Conservation (phyloP, 2,329 filamentous ascomycete genomes). For the Xylaria arbuscula region DNA sequence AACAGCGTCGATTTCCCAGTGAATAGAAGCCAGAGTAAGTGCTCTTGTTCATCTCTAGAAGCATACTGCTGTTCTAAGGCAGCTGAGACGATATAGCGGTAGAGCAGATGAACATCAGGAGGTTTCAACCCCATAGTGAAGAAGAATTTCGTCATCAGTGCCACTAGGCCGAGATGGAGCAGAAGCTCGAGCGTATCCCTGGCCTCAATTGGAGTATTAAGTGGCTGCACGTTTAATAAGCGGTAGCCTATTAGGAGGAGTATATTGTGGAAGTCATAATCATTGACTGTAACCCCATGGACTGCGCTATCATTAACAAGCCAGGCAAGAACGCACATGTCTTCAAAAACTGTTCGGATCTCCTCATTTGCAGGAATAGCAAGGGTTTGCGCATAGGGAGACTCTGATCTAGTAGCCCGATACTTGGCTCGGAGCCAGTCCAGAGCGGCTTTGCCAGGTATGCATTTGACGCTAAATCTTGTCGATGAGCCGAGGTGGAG, state of each 20-base stretch:
- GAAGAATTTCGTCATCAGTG: slow-evolving; percentile 45
- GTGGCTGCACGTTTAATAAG: slow-evolving; percentile 40
- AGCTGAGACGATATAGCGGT: slow-evolving; percentile 16
- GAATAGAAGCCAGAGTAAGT: slow-evolving; percentile 43
- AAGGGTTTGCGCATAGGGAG: neutral
- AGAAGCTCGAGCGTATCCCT: slow-evolving; percentile 30
- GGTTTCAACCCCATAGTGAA: slow-evolving; percentile 35
- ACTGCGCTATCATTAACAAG: slow-evolving; percentile 37
- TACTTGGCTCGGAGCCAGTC: slow-evolving; percentile 15
- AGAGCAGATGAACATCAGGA: slow-evolving; percentile 35
- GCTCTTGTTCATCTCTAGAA: slow-evolving; percentile 31
- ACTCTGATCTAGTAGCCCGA: neutral
- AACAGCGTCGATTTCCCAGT: slow-evolving; percentile 28
- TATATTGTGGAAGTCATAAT: slow-evolving; percentile 44
- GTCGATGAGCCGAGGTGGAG: slow-evolving; percentile 41
- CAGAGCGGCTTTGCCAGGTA: slow-evolving; percentile 19
- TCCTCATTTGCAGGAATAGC: slow-evolving; percentile 11
- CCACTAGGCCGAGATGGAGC: slow-evolving; percentile 45
- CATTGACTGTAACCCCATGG: slow-evolving; percentile 34
- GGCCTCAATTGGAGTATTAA: slow-evolving; percentile 18
- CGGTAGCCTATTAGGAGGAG: slow-evolving; percentile 45
- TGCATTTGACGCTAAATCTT: slow-evolving; percentile 26
- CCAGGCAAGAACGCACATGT: slow-evolving; percentile 37
- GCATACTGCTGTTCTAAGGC: neutral
- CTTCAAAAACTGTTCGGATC: slow-evolving; percentile 34